Evolutionary conservation across 176 grass and related monocot species (phyloP).

Genomic region (Triticum monococcum): DNA sequence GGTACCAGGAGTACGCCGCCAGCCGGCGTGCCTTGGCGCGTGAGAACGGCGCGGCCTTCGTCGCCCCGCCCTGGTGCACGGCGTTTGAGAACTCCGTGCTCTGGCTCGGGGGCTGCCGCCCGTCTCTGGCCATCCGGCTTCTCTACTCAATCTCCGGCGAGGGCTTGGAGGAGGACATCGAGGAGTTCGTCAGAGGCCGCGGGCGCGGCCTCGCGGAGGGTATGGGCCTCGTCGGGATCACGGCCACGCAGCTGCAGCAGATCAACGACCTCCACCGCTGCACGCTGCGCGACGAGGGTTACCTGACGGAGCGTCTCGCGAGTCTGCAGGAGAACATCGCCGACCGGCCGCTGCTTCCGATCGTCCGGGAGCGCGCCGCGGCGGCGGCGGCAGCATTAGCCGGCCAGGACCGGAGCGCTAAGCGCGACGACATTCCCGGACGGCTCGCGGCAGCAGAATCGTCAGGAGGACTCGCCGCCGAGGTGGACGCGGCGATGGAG

Average conservation of each 20-base stretch:
- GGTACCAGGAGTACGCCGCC: conserved; percentile 57
- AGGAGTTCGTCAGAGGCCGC: conserved; percentile 23
- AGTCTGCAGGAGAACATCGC: conserved; percentile 70
- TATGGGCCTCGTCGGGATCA: conserved; percentile 37
- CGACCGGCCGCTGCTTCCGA: conserved; percentile 63
- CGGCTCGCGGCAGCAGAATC: not conserved
- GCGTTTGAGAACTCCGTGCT: conserved; percentile 74
- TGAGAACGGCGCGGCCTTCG: conserved; percentile 45
- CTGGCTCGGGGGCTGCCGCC: conserved; percentile 75
- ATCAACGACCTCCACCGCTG: conserved; percentile 62
- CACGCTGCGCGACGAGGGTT: conserved; percentile 50
- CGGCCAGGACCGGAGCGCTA: not conserved
- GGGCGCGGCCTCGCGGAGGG: not conserved
- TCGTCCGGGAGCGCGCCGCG: conserved; percentile 19
- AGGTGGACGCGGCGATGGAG: conserved; percentile 47
- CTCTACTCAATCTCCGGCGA: conserved; percentile 61
- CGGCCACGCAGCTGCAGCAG: conserved; percentile 42
- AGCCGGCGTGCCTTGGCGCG: conserved; percentile 28
- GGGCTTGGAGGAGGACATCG: conserved; percentile 55
- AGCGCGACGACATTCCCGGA: not conserved
- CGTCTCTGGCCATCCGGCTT: conserved; percentile 62
- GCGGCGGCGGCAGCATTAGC: not conserved
- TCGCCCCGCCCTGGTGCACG: conserved; percentile 74
- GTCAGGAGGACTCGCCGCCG: not conserved
- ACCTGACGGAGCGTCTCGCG: conserved; percentile 42